These are phyloP conservation scores for Backusella parvicylindrica DNA, from an alignment of 192 early-diverging fungal species.

Conservation along the genomic window DNA sequence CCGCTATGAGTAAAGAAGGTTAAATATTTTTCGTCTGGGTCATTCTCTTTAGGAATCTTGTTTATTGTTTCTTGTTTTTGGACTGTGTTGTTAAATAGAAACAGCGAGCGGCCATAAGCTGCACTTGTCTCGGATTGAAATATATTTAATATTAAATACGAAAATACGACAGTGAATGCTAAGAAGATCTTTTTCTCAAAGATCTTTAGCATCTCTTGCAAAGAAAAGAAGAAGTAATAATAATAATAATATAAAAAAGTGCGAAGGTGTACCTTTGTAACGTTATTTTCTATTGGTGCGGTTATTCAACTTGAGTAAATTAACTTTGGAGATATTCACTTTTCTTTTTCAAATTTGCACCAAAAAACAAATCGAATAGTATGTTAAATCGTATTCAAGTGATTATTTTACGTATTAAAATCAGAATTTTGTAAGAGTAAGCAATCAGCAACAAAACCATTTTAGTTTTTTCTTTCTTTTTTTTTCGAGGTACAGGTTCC, in stretches of 20 bases:
- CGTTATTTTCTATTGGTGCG: background rate
- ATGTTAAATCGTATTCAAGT: no score
- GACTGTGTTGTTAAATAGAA: background rate
- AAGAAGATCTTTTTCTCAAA: background rate
- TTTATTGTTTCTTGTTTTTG: background rate
- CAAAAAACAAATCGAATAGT: no score
- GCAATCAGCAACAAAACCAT: no score
- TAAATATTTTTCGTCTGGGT: conserved; percentile 39
- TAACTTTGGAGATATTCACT: background rate
- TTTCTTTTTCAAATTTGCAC: no score
- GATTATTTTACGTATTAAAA: no score
- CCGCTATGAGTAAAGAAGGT: conserved; percentile 51
- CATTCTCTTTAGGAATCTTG: background rate
- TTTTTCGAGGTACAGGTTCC: no score
- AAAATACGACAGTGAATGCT: background rate
- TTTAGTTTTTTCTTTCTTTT: no score
- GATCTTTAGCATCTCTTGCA: background rate
- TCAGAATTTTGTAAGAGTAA: no score
- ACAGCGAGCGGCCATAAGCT: background rate
- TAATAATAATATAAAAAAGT: background rate
- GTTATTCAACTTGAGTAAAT: background rate
- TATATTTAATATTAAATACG: background rate
- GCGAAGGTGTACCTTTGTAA: background rate
- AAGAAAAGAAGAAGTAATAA: background rate
- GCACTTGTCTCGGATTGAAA: background rate